These are phyloP conservation scores for Ogataea glucozyma DNA, from an alignment of 805 yeast genomes.

Conservation along the genomic window DNA sequence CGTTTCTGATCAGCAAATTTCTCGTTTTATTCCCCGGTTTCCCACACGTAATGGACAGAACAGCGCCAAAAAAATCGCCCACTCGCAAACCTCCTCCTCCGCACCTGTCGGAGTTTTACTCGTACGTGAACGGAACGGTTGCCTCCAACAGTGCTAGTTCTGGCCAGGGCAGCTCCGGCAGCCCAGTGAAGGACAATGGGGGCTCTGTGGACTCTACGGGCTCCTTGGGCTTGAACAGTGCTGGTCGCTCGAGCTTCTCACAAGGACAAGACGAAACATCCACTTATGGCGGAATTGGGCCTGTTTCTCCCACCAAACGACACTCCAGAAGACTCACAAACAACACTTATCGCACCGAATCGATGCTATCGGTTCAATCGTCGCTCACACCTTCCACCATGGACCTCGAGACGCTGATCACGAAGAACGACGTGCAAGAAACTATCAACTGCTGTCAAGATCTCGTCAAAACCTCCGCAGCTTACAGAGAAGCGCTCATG, in stretches of 20 bases:
- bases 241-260: too few relatives aligned
- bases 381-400: constrained; percentile 54
- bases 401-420: constrained; percentile 61
- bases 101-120: constrained; percentile 61
- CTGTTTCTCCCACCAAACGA: constrained; percentile 6
- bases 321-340: constrained; percentile 14
- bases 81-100: constrained; percentile 42
- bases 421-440: constrained; percentile 56
- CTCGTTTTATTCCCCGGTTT: neutral
- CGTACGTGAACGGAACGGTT: constrained; percentile 47
- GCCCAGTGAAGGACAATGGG: neutral
- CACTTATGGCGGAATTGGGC: too few relatives aligned
- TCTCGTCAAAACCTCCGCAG: constrained; percentile 46
- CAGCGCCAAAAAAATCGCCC: constrained; percentile 25
- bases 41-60: constrained; percentile 10
- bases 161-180: neutral
- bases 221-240: too few relatives aligned
- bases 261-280: too few relatives aligned
- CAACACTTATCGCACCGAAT: constrained; percentile 20
- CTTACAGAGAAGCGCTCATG: constrained; percentile 48
- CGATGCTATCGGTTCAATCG: constrained; percentile 41
- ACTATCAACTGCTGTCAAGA: constrained; percentile 51
- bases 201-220: neutral
- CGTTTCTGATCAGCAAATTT: neutral
- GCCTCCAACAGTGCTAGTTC: neutral